Evolutionary conservation across 306 rosid genomes (phyloP).

Genomic region (Ammopiptanthus mongolicus): DNA sequence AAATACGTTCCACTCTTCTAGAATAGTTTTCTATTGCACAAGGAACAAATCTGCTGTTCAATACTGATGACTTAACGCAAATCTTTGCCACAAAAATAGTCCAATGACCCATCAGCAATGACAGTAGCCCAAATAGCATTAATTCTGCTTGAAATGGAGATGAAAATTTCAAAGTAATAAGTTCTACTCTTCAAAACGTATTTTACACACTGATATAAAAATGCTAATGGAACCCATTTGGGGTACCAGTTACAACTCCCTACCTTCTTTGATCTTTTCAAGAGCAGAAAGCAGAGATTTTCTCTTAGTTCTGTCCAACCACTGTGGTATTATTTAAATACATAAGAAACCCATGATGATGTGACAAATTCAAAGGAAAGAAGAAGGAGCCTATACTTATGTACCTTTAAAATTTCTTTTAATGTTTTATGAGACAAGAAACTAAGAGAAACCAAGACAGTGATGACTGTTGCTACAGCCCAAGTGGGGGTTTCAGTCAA

Average conservation of each 20-base stretch:
- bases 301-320: conserved; percentile 72
- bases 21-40: conserved; percentile 41
- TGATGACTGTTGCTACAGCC: conserved; percentile 78
- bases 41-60: conserved; percentile 68
- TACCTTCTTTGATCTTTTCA: conserved; percentile 83
- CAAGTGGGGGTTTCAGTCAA: conserved; percentile 77
- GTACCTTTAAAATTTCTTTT: conserved; percentile 51
- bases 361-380: conserved; percentile 3
- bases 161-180: background rate
- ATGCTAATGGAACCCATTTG: background rate
- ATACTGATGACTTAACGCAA: conserved; percentile 61
- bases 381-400: background rate
- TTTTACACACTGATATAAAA: background rate
- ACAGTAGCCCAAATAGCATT: conserved; percentile 84
- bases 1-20: conserved; percentile 10
- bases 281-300: conserved; percentile 79
- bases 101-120: conserved; percentile 95
- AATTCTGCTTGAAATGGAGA: conserved; percentile 54
- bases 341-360: background rate
- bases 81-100: conserved; percentile 74
- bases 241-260: background rate
- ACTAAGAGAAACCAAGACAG: conserved; percentile 56
- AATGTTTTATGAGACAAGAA: conserved; percentile 51
- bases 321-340: conserved; percentile 31
- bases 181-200: background rate